Evolutionary conservation across 2,329 filamentous ascomycete species (phyloP), one percentile per base, ranked within the genome.

Genomic region (Eutypa lata): DNA sequence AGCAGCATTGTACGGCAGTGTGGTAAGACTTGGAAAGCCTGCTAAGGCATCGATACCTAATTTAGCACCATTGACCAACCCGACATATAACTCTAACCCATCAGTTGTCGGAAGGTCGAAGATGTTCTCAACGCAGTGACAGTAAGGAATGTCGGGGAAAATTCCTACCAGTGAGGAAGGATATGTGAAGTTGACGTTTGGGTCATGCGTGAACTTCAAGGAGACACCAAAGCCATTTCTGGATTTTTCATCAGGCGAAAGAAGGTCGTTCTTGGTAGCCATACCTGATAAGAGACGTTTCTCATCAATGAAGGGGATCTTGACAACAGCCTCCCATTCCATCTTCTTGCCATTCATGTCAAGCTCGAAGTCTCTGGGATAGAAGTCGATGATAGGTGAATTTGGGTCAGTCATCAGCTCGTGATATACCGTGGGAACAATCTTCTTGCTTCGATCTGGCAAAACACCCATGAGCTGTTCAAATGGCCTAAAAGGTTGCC

Each of bases 291-390:
- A 78, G 2, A 99, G 77, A 24, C 94, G 84, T 63, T 88, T 84
- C 70, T 99, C 93, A 53, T 99, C 91, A 58, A 99, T 99, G 72
- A 99, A 99, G 0, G 94, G 94, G 65, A 99, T 99, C 72, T 97
- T 99, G 59, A 99, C 91, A 37, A 99, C 93, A 26, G 94, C 94
- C 69, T 99, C 94, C 94, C 94, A 99, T 58, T 99, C 95, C 89
- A 96, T 95, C 76, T 96, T 99, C 77, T 99, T 99, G 54, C 94
- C 95, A 63, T 99, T 97, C 94, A 99, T 97, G 68, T 99, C 95
- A 40, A 99, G 79, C 60, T 95, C 91, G 65, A 99, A 99, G 64
- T 99, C 94, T 62, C 93, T 84, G 2, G 94, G 94, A 65, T 99
- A 99, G 69, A 99, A 99, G 68, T 99, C 94, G 65, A 96, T 89